phyloP scores from a whole-genome alignment of 2,329 filamentous ascomycete genomes.

The Fusarium robinianum region DNA sequence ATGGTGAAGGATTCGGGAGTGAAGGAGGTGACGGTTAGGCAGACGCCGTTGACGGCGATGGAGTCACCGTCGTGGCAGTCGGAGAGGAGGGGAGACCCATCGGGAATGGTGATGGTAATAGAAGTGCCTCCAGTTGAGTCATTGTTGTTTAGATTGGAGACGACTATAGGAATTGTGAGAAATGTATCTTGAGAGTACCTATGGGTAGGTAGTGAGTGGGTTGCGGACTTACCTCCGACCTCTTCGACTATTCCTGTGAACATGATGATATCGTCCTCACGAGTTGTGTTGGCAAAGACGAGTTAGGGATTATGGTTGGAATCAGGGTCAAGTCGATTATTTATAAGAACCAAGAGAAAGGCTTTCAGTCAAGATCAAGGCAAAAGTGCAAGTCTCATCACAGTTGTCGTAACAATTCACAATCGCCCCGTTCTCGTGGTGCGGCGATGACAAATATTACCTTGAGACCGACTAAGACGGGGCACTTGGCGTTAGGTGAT shows the following conservation, averaged over 20 bases:
- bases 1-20: constrained; percentile 73
- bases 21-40: constrained; percentile 79
- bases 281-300: too few relatives aligned
- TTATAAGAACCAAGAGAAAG: too few relatives aligned
- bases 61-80: constrained; percentile 90
- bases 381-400: too few relatives aligned
- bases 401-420: too few relatives aligned
- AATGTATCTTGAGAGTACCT: constrained; percentile 23
- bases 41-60: constrained; percentile 94
- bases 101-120: constrained; percentile 76
- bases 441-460: constrained; percentile 36
- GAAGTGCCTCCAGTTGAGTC: constrained; percentile 88
- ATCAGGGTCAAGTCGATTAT: too few relatives aligned
- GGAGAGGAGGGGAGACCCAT: constrained; percentile 71
- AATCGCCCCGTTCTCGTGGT: too few relatives aligned
- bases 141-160: constrained; percentile 78
- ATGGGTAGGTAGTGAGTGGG: background rate
- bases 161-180: constrained; percentile 61
- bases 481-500: constrained; percentile 8
- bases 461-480: constrained; percentile 17
- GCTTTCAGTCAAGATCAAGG: too few relatives aligned
- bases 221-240: constrained; percentile 79
- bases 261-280: constrained; percentile 66
- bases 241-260: constrained; percentile 95
- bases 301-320: too few relatives aligned